phyloP scores from a whole-genome alignment of 192 early-diverging fungal species.

The Dissophora ornata region DNA sequence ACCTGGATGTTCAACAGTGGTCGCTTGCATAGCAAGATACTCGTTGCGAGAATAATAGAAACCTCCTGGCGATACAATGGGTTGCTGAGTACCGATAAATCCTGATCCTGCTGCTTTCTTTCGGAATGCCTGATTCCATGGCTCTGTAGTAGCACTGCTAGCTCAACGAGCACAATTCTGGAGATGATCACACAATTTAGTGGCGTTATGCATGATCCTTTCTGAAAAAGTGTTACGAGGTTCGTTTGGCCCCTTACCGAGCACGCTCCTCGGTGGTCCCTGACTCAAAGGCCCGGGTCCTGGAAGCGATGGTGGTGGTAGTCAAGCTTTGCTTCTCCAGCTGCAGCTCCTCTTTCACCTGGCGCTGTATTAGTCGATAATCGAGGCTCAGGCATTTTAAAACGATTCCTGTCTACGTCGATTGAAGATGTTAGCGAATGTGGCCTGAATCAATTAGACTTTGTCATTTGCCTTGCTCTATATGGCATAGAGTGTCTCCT shows the following conservation, averaged over 20 bases:
- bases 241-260: conserved; percentile 14
- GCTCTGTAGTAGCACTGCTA: background rate
- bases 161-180: conserved; percentile 35
- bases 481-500: background rate
- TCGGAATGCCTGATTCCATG: background rate
- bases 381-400: conserved; percentile 30
- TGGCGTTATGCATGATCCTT: background rate
- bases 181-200: background rate
- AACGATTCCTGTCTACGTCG: conserved; percentile 14
- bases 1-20: conserved; percentile 34
- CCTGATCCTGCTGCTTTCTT: background rate
- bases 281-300: conserved; percentile 21
- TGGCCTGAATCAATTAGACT: too few species aligned
- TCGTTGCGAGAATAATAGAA: conserved; percentile 10
- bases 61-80: conserved; percentile 35
- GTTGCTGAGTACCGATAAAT: conserved; percentile 12
- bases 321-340: conserved; percentile 23
- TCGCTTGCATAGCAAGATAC: conserved; percentile 18
- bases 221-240: background rate
- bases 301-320: background rate
- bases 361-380: conserved; percentile 38
- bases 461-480: background rate
- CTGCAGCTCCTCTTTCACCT: conserved; percentile 49
- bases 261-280: conserved; percentile 36
- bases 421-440: background rate